A percentile compares a stretch with the other conserved stretches of the same genome.
Conservation (phyloP, 192 early-diverging fungal genomes). For the Mortierella claussenii region DNA sequence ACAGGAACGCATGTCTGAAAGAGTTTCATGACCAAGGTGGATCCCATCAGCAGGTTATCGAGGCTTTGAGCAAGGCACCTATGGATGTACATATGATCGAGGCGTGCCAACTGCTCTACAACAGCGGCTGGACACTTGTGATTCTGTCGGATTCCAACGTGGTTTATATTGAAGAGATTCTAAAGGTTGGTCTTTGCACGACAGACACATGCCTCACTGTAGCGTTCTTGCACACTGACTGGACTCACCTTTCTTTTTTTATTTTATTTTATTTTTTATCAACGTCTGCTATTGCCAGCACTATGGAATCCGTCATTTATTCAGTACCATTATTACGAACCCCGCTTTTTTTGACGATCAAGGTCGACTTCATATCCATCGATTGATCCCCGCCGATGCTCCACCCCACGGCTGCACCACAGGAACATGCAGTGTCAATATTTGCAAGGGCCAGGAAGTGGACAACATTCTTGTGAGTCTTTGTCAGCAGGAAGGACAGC, state of each 20-base stretch:
- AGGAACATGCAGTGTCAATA: slow-evolving; percentile 63
- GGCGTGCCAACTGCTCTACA: slow-evolving; percentile 23
- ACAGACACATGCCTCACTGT: too few relatives aligned
- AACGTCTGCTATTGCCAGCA: slow-evolving; percentile 5
- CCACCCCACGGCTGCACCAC: slow-evolving; percentile 62
- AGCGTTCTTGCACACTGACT: too few relatives aligned
- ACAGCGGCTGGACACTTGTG: slow-evolving; percentile 22
- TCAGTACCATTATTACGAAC: slow-evolving; percentile 42
- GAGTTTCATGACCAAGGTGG: slow-evolving; percentile 43
- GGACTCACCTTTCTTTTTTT: slow-evolving; percentile 3
- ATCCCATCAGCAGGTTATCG: not conserved
- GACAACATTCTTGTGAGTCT: slow-evolving; percentile 24
- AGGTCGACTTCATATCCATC: slow-evolving; percentile 34
- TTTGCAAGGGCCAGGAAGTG: slow-evolving; percentile 69
- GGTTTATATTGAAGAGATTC: slow-evolving; percentile 44
- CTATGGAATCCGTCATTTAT: slow-evolving; percentile 33
- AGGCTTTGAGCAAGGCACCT: slow-evolving; percentile 30
- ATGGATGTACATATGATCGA: slow-evolving; percentile 40
- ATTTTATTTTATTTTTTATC: not conserved
- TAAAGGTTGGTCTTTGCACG: slow-evolving; percentile 31
- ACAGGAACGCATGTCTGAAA: slow-evolving; percentile 38
- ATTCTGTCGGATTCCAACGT: slow-evolving; percentile 47
- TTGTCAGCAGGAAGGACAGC: not conserved
- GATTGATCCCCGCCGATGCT: slow-evolving; percentile 40
- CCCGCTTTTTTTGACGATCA: slow-evolving; percentile 29